phyloP scores from a whole-genome alignment of 2,329 filamentous ascomycete genomes.

The Botrytis byssoidea region DNA sequence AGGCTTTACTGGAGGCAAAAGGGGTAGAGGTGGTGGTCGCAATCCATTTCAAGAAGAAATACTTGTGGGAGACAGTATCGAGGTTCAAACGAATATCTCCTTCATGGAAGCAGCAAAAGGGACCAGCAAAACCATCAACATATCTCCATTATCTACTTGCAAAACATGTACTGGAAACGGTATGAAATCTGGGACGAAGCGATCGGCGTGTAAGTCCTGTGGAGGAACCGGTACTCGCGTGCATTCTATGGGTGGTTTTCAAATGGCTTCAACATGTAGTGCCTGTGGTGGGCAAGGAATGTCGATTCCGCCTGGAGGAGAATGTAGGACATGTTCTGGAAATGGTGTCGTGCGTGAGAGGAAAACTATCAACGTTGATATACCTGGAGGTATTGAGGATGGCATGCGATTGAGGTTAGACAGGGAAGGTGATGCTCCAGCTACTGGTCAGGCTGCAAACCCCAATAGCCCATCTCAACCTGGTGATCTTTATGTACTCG shows the following conservation, averaged over 20 bases:
- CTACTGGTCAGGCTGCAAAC: constrained; percentile 67
- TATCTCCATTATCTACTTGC: constrained; percentile 79
- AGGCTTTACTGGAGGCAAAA: constrained; percentile 60
- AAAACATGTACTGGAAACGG: constrained; percentile 81
- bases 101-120: constrained; percentile 98
- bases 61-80: constrained; percentile 91
- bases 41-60: constrained; percentile 76
- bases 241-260: constrained; percentile 90
- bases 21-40: constrained; percentile 48
- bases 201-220: constrained; percentile 73
- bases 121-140: constrained; percentile 79
- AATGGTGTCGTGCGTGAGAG: constrained; percentile 81
- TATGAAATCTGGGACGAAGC: constrained; percentile 75
- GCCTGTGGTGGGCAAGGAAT: constrained; percentile 77
- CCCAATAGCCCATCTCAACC: constrained; percentile 63
- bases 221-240: constrained; percentile 83
- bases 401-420: constrained; percentile 87
- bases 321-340: constrained; percentile 77
- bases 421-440: constrained; percentile 82
- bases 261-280: constrained; percentile 88
- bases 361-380: constrained; percentile 83
- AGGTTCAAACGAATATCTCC: constrained; percentile 87
- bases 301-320: constrained; percentile 72
- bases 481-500: constrained; percentile 88
- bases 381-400: constrained; percentile 93